Percentiles rank a stretch among this genome's conserved stretches.
phyloP scores from a whole-genome alignment of 2,329 filamentous ascomycete genomes.

The Aspergillus candidus region DNA sequence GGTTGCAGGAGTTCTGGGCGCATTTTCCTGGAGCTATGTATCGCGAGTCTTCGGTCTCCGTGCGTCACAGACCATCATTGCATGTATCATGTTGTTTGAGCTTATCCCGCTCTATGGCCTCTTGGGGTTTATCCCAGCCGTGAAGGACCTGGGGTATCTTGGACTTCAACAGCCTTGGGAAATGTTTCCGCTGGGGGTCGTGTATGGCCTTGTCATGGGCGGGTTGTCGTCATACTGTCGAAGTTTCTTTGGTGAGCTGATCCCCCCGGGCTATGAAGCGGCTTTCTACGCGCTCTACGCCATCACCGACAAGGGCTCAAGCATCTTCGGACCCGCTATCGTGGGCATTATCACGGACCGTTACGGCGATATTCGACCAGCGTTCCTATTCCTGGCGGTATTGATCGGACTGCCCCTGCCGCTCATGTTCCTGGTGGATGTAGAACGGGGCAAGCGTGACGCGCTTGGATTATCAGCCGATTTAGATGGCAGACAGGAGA shows the following conservation, averaged over 20 bases:
- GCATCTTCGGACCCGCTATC: conserved; percentile 87
- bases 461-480: conserved; percentile 58
- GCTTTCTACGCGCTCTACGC: conserved; percentile 96
- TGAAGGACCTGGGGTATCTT: conserved; percentile 66
- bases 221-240: conserved; percentile 88
- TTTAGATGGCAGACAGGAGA: conserved; percentile 27
- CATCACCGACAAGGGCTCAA: conserved; percentile 94
- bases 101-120: conserved; percentile 89
- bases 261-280: conserved; percentile 88
- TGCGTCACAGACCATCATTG: conserved; percentile 81
- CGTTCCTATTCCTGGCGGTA: conserved; percentile 84
- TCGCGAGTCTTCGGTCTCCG: conserved; percentile 63
- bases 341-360: conserved; percentile 87
- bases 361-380: conserved; percentile 72
- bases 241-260: conserved; percentile 85
- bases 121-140: conserved; percentile 75
- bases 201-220: conserved; percentile 93
- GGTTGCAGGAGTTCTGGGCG: conserved; percentile 73
- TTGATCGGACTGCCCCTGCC: conserved; percentile 81
- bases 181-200: conserved; percentile 85
- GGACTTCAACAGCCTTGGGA: conserved; percentile 95
- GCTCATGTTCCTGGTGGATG: conserved; percentile 77
- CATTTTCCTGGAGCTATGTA: conserved; percentile 80
- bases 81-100: conserved; percentile 87
- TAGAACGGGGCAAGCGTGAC: conserved; percentile 68